Evolutionary conservation across 2,329 filamentous ascomycete species (phyloP), one percentile per base, ranked within the genome.

Genomic region (Fusarium mexicanum): DNA sequence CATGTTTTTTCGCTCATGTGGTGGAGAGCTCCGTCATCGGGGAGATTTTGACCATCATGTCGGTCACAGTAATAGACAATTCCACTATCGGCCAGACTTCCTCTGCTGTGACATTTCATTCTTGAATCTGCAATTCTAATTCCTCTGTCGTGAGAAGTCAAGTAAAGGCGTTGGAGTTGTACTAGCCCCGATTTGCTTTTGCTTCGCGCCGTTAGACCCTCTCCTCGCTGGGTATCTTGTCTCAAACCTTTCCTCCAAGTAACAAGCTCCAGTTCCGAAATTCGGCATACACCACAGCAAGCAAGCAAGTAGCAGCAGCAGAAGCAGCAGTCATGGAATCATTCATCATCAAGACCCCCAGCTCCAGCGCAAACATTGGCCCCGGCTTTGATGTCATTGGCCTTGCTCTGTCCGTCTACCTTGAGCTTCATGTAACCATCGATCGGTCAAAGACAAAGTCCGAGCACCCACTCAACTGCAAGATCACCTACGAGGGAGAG

Each of bases 301-400:
- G 72, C 72, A 29, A 48, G 46, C 4, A 26, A 67, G 75, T 3
- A 33, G 31, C 12, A 35, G 33, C 13, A 35, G 33, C 77, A 77
- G 75, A 35, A 78, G 74, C 70, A 69, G 74, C 79, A 79, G 76
- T 69, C 78, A 87, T 87, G 85, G 88, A 91, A 80, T 90, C 89
- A 62, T 92, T 93, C 83, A 85, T 88, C 77, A 93, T 95, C 87
- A 91, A 89, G 85, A 94, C 94, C 71, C 96, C 96, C 75, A 97
- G 94, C 86, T 98, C 96, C 69, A 98, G 95, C 71, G 96, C 96
- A 85, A 98, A 98, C 87, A 98, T 98, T 81, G 96, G 94, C 77
- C 96, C 96, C 55, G 96, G 96, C 67, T 99, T 98, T 87, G 96
- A 99, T 87, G 96, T 98, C 79, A 98, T 98, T 82, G 94, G 96